Conservation (phyloP, 495 filamentous ascomycete species). For the Xylaria grammica region DNA sequence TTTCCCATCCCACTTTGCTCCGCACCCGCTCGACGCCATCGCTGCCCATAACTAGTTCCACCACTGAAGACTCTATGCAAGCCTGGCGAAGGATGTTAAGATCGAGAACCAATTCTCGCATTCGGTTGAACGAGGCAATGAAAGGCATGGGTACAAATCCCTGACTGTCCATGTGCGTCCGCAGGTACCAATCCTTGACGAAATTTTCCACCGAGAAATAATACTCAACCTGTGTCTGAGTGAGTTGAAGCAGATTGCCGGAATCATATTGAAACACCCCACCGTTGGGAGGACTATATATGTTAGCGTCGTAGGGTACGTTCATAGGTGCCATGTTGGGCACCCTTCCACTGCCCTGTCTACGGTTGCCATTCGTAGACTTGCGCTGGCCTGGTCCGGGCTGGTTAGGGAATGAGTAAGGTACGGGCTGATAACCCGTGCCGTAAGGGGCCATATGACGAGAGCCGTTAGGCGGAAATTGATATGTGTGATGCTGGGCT, state of each 20-base stretch:
- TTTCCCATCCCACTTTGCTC: slow-evolving; percentile 75
- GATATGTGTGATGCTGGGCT: slow-evolving; percentile 21
- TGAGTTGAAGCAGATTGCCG: slow-evolving; percentile 13
- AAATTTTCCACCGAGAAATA: slow-evolving; percentile 97
- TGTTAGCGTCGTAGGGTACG: slow-evolving; percentile 55
- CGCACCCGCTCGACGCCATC: slow-evolving; percentile 83
- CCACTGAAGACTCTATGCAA: slow-evolving; percentile 68
- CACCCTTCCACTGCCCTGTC: slow-evolving; percentile 32
- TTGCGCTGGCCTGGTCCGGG: slow-evolving; percentile 22
- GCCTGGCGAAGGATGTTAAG: slow-evolving; percentile 74
- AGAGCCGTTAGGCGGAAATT: slow-evolving; percentile 34
- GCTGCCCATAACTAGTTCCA: slow-evolving; percentile 71
- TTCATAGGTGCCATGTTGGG: slow-evolving; percentile 32
- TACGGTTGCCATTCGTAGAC: slow-evolving; percentile 24
- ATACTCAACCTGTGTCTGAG: slow-evolving; percentile 76
- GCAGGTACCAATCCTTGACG: slow-evolving; percentile 89
- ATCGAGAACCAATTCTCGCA: slow-evolving; percentile 73
- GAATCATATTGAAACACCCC: slow-evolving; percentile 33
- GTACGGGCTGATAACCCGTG: slow-evolving; percentile 34
- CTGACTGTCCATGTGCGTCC: slow-evolving; percentile 90
- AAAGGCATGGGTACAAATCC: slow-evolving; percentile 83
- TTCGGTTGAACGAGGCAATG: slow-evolving; percentile 82
- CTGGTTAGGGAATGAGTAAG: slow-evolving; percentile 35
- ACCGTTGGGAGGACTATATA: slow-evolving; percentile 59
- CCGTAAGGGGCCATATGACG: slow-evolving; percentile 51